These are phyloP conservation scores for Tritrichomonas musculus DNA, from an alignment of 208 protist species.

Conservation along the genomic window DNA sequence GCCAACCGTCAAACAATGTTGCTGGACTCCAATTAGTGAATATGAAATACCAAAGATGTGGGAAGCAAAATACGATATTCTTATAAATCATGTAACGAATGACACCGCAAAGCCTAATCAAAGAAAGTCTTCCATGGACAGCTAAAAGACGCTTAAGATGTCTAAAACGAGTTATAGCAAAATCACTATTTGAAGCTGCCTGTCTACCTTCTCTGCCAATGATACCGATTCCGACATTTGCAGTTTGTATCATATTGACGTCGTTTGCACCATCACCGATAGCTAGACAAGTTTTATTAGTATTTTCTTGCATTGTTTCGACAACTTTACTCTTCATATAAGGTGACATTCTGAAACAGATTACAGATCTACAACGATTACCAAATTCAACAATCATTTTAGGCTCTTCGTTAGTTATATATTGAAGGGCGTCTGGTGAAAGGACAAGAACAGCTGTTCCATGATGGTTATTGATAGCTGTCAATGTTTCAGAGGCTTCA, in stretches of 20 bases:
- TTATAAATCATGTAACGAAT: slow-evolving; percentile 38
- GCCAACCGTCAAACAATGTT: slow-evolving; percentile 35
- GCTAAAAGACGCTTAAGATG: slow-evolving; percentile 54
- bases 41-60: slow-evolving; percentile 7
- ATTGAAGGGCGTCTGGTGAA: not conserved
- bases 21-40: slow-evolving; percentile 31
- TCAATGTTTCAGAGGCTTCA: not conserved
- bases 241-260: slow-evolving; percentile 82
- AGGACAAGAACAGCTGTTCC: not conserved
- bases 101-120: slow-evolving; percentile 41
- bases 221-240: slow-evolving; percentile 88
- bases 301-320: slow-evolving; percentile 55
- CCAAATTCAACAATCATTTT: slow-evolving; percentile 50
- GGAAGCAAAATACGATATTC: slow-evolving; percentile 33
- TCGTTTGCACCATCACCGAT: slow-evolving; percentile 98
- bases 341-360: slow-evolving; percentile 87
- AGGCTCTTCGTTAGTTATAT: not conserved
- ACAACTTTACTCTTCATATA: slow-evolving; percentile 95
- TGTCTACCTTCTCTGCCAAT: slow-evolving; percentile 92
- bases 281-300: slow-evolving; percentile 59
- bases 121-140: slow-evolving; percentile 72
- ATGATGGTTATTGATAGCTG: not conserved
- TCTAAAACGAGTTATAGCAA: slow-evolving; percentile 76
- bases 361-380: slow-evolving; percentile 67
- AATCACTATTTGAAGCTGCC: slow-evolving; percentile 89